Conservation (phyloP, 176 grass and related monocot genomes). For the Avena insularis region DNA sequence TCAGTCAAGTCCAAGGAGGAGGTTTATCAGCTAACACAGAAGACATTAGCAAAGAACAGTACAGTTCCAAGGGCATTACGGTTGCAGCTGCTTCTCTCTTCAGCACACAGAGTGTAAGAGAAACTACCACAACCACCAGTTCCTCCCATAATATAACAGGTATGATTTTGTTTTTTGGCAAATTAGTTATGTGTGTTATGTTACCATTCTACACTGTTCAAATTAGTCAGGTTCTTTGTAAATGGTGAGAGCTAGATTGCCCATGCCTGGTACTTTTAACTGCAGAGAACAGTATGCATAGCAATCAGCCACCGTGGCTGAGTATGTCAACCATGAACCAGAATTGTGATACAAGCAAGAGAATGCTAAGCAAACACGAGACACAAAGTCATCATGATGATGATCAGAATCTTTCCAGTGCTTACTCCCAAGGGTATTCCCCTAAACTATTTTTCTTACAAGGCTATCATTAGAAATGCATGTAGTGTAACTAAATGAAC, state of each 20-base stretch:
- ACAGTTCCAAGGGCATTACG: slow-evolving; percentile 35
- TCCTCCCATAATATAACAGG: slow-evolving; percentile 29
- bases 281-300: slow-evolving; percentile 43
- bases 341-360: slow-evolving; percentile 36
- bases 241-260: slow-evolving; percentile 21
- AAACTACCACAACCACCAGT: slow-evolving; percentile 26
- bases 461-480: neutral
- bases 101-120: slow-evolving; percentile 33
- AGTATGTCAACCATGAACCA: slow-evolving; percentile 50
- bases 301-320: slow-evolving; percentile 47
- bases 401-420: slow-evolving; percentile 53
- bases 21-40: slow-evolving; percentile 51
- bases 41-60: slow-evolving; percentile 54
- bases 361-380: slow-evolving; percentile 39
- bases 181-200: slow-evolving; percentile 15
- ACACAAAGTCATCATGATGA: slow-evolving; percentile 30
- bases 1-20: slow-evolving; percentile 47
- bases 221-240: neutral
- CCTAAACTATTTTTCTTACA: neutral
- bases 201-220: neutral
- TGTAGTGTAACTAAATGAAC: slow-evolving; percentile 28
- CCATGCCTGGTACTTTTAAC: slow-evolving; percentile 19
- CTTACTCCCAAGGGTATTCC: slow-evolving; percentile 71
- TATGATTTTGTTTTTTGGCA: slow-evolving; percentile 31
- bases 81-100: slow-evolving; percentile 39